Percentiles rank a stretch among this genome's conserved stretches.
These are phyloP conservation scores for Rhynchospora tenuis DNA, from an alignment of 176 grass and related monocot genomes.

Conservation along the genomic window DNA sequence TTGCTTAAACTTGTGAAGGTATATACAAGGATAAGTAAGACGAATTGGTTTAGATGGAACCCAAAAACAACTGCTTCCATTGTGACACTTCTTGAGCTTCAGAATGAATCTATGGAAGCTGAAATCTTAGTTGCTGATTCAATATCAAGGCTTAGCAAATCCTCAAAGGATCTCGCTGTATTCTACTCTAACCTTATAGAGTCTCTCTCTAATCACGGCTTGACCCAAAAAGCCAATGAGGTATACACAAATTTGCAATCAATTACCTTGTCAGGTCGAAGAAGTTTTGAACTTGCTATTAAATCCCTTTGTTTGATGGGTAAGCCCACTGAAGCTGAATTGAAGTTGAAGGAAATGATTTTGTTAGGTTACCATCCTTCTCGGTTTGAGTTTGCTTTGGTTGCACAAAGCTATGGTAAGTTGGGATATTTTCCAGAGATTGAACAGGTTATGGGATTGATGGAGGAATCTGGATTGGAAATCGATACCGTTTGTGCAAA, in stretches of 20 bases:
- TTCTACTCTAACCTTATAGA: conserved; percentile 85
- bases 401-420: conserved; percentile 69
- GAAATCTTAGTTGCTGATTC: conserved; percentile 48
- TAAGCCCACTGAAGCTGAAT: conserved; percentile 54
- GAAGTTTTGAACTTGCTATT: conserved; percentile 40
- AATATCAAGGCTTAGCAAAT: conserved; percentile 34
- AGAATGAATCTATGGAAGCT: conserved; percentile 32
- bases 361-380: conserved; percentile 41
- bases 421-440: conserved; percentile 42
- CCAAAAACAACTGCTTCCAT: conserved; percentile 53
- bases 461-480: conserved; percentile 49
- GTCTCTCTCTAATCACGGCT: conserved; percentile 52
- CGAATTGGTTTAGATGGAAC: conserved; percentile 76
- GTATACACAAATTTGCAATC: conserved; percentile 39
- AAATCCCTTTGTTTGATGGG: conserved; percentile 71
- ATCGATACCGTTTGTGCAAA: conserved; percentile 48
- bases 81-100: conserved; percentile 44
- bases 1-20: conserved; percentile 32
- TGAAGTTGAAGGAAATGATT: conserved; percentile 52
- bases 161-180: conserved; percentile 27
- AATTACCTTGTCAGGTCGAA: conserved; percentile 32
- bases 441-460: conserved; percentile 55
- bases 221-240: conserved; percentile 38
- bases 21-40: conserved; percentile 59
- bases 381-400: conserved; percentile 46